Evolutionary conservation across 129 eudicot genomes (phyloP), one percentile per base, ranked within the genome.

Genomic region (Tagetes patula): DNA sequence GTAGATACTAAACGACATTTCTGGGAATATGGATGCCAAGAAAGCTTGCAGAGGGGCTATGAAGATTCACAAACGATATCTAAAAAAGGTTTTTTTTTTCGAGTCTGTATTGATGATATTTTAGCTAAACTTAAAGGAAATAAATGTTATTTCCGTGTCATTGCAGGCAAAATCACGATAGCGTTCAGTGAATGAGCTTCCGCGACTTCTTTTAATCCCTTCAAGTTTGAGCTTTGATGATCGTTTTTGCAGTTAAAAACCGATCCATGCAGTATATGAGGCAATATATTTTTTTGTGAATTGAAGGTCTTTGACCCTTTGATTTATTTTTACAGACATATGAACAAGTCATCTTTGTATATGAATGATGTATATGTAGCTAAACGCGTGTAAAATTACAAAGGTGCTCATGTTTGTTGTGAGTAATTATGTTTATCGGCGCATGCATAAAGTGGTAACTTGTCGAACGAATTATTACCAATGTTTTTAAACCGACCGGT

Each of bases 61-160:
- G 93, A 93, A 93, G 62, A 88, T 93, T 81, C 98, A 93, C 82
- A 93, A 87, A 80, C 90, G 90, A 79, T 93, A 93, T 82, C 77
- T 93, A 27, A 79, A 66, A 45, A 84, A 87, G 90, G 92, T 90
- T 87, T n/a, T 13, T 63, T 72, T 50, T 6, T 72, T 50, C 4
- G 32, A 63, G 41, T 47, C 61, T 12, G 39, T 74, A 4, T 64
- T 38, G 6, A 12, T 38, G 43, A 50, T 50, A 58, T 7, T 58
- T 68, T 11, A 4, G 31, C 12, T 46, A 69, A 20, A 27, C 3
- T 67, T 56, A 3, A 11, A 58, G 47, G 56, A 43, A 31, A 55
- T 67, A 36, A 67, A 33, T 3, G 33, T 68, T 31, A 33, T 59
- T 40, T 77, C 6, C 6, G 11, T 33, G 68, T 56, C 27, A 6